These are phyloP conservation scores for Gleditsia sinensis DNA, from an alignment of 306 rosid species.

Conservation along the genomic window DNA sequence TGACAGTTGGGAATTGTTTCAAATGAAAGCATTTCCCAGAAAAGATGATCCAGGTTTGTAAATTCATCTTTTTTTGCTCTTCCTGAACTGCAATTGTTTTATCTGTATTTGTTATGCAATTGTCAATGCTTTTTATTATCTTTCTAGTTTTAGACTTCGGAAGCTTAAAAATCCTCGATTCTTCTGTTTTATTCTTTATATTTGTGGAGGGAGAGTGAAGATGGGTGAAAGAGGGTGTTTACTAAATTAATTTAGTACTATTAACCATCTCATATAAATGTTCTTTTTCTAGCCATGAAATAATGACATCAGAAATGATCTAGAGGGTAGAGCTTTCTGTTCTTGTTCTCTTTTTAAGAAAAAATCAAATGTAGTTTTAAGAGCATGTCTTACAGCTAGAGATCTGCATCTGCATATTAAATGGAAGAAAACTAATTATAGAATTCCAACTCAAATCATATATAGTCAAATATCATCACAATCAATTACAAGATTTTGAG, in stretches of 20 bases:
- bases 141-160: conserved; percentile 23
- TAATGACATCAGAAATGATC: neutral
- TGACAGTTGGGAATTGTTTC: conserved; percentile 52
- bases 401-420: neutral
- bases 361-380: neutral
- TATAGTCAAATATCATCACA: neutral
- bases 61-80: neutral
- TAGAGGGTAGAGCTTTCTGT: neutral
- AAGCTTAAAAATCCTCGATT: neutral
- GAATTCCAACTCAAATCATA: neutral
- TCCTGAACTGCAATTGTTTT: neutral
- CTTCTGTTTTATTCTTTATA: neutral
- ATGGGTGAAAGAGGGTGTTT: neutral
- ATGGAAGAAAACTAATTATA: conserved; percentile 2
- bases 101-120: neutral
- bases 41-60: conserved; percentile 43
- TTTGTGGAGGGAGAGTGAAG: neutral
- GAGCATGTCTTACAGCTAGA: neutral
- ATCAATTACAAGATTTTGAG: neutral
- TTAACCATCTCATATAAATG: neutral
- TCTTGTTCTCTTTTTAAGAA: neutral
- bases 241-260: neutral
- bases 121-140: conserved; percentile 15
- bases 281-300: neutral
- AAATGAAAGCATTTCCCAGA: conserved; percentile 47